Percentiles rank a stretch among this genome's conserved stretches.
Evolutionary conservation across 2,329 filamentous ascomycete genomes (phyloP).

Genomic region (Colletotrichum godetiae): DNA sequence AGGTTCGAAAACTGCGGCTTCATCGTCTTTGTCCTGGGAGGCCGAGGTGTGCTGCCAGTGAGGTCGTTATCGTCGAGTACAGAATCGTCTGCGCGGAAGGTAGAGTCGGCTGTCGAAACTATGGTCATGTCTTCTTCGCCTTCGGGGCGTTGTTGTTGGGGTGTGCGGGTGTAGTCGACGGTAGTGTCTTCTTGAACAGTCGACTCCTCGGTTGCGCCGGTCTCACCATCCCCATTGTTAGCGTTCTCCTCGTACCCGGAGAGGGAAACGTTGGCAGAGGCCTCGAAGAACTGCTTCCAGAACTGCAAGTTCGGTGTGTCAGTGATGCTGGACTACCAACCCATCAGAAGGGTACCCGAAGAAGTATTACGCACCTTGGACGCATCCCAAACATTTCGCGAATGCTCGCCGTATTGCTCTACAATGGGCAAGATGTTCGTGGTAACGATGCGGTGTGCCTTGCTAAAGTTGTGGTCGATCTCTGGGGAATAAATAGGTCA

Average conservation of each 20-base stretch:
- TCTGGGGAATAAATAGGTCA: slow-evolving; percentile 58
- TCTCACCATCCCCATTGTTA: slow-evolving; percentile 72
- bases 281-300: slow-evolving; percentile 99
- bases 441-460: slow-evolving; percentile 95
- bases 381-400: slow-evolving; percentile 93
- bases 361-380: slow-evolving; percentile 75
- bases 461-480: slow-evolving; percentile 98
- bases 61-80: slow-evolving; percentile 73
- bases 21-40: slow-evolving; percentile 61
- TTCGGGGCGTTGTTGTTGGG: slow-evolving; percentile 42
- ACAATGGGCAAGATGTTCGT: slow-evolving; percentile 92
- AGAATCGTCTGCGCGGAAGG: slow-evolving; percentile 67
- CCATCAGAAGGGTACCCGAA: background rate
- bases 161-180: slow-evolving; percentile 46
- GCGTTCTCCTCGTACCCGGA: slow-evolving; percentile 91
- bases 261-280: slow-evolving; percentile 95
- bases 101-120: slow-evolving; percentile 48
- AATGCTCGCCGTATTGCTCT: slow-evolving; percentile 95
- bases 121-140: slow-evolving; percentile 51
- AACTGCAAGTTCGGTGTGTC: slow-evolving; percentile 67
- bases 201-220: slow-evolving; percentile 61
- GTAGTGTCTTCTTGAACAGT: slow-evolving; percentile 67
- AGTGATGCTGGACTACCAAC: background rate
- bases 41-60: slow-evolving; percentile 75
- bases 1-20: slow-evolving; percentile 71